phyloP scores from a whole-genome alignment of 208 protist species.

The Wallacemonas sp. region DNA sequence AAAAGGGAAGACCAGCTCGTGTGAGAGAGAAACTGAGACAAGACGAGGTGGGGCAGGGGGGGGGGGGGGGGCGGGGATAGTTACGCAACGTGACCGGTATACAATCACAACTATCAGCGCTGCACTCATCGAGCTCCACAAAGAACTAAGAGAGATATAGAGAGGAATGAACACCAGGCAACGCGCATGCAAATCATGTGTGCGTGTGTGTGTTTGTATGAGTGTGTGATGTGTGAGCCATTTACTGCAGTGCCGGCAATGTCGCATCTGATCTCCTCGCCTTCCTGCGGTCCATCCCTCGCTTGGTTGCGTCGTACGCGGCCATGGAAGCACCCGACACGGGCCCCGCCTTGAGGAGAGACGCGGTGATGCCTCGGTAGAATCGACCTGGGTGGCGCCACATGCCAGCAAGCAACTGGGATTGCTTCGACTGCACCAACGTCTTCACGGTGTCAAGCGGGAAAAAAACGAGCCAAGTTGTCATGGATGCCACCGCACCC shows the following conservation, averaged over 20 bases:
- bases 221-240: no score
- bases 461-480: conserved; percentile 77
- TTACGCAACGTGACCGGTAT: no score
- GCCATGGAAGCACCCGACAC: conserved; percentile 77
- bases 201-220: no score
- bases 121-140: no score
- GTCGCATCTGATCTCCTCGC: background rate
- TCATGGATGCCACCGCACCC: conserved; percentile 59
- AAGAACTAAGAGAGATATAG: no score
- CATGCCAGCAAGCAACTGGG: conserved; percentile 21
- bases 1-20: no score
- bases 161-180: no score
- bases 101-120: no score
- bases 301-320: conserved; percentile 63
- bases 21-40: no score
- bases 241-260: background rate
- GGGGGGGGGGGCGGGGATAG: no score
- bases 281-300: conserved; percentile 10
- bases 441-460: conserved; percentile 89
- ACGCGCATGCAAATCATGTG: no score
- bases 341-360: conserved; percentile 74
- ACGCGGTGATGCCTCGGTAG: conserved; percentile 74
- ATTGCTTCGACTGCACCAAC: conserved; percentile 67
- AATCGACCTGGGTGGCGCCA: conserved; percentile 24
- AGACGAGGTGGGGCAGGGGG: no score